Evolutionary conservation across 2,329 filamentous ascomycete genomes (phyloP).

Genomic region (Aspergillus costaricaensis): DNA sequence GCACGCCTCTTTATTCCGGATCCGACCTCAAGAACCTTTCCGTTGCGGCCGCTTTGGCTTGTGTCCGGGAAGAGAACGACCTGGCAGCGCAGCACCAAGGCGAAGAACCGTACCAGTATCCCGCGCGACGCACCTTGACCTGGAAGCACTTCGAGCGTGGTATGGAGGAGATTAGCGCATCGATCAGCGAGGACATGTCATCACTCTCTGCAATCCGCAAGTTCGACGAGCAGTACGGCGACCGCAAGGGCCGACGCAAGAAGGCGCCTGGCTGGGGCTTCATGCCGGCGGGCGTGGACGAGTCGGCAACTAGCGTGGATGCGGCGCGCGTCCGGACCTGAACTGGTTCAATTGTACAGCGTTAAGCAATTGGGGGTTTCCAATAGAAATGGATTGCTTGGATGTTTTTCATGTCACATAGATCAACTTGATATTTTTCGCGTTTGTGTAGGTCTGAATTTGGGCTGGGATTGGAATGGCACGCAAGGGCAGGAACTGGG

Average conservation of each 20-base stretch:
- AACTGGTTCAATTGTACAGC: conserved; percentile 14
- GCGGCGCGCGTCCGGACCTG: conserved; percentile 45
- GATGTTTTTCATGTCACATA: conserved; percentile 7
- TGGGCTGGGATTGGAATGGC: conserved; percentile 8
- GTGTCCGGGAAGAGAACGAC: conserved; percentile 51
- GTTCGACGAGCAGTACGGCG: conserved; percentile 94
- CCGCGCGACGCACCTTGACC: conserved; percentile 67
- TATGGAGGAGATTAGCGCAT: conserved; percentile 84
- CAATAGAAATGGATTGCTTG: conserved; percentile 3
- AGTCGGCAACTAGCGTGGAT: conserved; percentile 34
- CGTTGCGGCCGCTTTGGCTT: conserved; percentile 52
- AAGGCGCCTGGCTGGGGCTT: conserved; percentile 59
- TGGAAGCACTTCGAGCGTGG: conserved; percentile 79
- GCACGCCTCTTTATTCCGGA: conserved; percentile 54
- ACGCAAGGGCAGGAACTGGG: not conserved
- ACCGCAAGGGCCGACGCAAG: conserved; percentile 68
- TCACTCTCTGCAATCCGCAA: conserved; percentile 83
- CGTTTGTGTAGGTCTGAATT: conserved; percentile 5
- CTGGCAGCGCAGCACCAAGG: conserved; percentile 39
- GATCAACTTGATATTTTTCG: conserved; percentile 6
- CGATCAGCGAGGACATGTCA: conserved; percentile 91
- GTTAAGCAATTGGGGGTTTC: not conserved
- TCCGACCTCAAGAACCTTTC: conserved; percentile 56
- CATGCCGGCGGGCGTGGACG: conserved; percentile 37
- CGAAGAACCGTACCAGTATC: conserved; percentile 59